Base-by-base conservation (phyloP, 2,329 filamentous ascomycete genomes). In the Bipolaris gigantea region DNA sequence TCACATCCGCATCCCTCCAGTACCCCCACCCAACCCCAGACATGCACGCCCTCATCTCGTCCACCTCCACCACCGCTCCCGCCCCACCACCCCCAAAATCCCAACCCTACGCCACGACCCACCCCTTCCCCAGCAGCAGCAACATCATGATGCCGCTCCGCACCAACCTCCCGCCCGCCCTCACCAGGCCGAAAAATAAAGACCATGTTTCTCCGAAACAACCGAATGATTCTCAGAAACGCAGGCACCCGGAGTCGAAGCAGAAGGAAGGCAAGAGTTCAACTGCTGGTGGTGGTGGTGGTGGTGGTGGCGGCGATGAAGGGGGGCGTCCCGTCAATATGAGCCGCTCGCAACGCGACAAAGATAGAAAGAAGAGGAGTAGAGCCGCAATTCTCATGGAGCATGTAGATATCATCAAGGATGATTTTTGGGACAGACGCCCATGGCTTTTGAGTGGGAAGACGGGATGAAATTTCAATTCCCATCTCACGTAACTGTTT, bases 381-480 rank as follows among this genome's bases (percentile, higher is more conserved):
- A 97, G 96, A 74, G 92, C 92, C 0, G 83, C 83, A 47, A 86
- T 99, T 41, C 84, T 90, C 33, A 81, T 95, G 34, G 87, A 92
- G 69, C 92, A 97, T 78, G 77, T 94, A 55, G 94, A 99, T 76
- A 89, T 99, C 66, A 97, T 99, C 75, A 92, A 89, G 66, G 90
- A 97, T 74, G 89, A 90, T 3, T 99, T 99, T 71, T 99, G 94
- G 94, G 83, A 90, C 60, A 83, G 82, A 65, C 82, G 92, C 69
- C 92, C 92, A 1, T 97, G 92, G 90, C 78, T 81, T 23, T 58
- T 80, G 66, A 75, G 69, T 48, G 75, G 75, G 32, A 72, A 64
- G 57, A 60, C 69, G 34, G 69, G 60, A 19, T 65, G 48, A 61
- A 7, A 25, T 25, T 25, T 25, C 9, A n/a, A n/a, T n/a, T n/a